Evolutionary conservation across 2,329 filamentous ascomycete species (phyloP).

Genomic region (Periconia sp.): DNA sequence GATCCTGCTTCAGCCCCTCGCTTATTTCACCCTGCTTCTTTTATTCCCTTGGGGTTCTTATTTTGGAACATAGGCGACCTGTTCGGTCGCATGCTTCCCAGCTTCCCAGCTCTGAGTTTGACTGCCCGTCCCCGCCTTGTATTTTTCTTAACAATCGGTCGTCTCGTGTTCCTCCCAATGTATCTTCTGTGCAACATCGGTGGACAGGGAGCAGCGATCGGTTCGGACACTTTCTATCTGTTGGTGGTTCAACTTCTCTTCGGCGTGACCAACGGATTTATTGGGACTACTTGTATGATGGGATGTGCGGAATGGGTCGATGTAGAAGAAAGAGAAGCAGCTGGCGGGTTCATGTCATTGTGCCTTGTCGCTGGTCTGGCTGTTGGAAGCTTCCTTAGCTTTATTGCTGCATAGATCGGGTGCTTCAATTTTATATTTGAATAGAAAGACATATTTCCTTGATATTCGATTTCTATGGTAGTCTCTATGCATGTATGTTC

Average conservation of each 20-base stretch:
- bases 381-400: conserved; percentile 86
- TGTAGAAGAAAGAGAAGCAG: conserved; percentile 79
- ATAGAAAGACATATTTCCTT: no score
- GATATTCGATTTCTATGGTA: no score
- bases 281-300: conserved; percentile 91
- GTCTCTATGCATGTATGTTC: no score
- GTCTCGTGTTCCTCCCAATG: conserved; percentile 74
- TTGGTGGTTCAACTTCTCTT: conserved; percentile 80
- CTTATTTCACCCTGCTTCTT: conserved; percentile 72
- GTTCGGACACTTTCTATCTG: conserved; percentile 87
- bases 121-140: conserved; percentile 66
- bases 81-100: conserved; percentile 69
- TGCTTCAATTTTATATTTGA: no score
- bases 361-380: conserved; percentile 84
- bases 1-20: conserved; percentile 50
- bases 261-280: conserved; percentile 82
- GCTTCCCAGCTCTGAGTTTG: conserved; percentile 58
- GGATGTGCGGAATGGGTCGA: conserved; percentile 79
- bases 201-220: conserved; percentile 66
- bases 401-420: conserved; percentile 58
- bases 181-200: conserved; percentile 89
- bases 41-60: conserved; percentile 88
- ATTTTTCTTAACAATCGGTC: conserved; percentile 66
- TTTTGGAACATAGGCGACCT: conserved; percentile 94
- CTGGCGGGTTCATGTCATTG: conserved; percentile 91